Percentiles rank a stretch among this genome's conserved stretches.
phyloP scores from a whole-genome alignment of 2,329 filamentous ascomycete genomes.

The Periconia digitata region DNA sequence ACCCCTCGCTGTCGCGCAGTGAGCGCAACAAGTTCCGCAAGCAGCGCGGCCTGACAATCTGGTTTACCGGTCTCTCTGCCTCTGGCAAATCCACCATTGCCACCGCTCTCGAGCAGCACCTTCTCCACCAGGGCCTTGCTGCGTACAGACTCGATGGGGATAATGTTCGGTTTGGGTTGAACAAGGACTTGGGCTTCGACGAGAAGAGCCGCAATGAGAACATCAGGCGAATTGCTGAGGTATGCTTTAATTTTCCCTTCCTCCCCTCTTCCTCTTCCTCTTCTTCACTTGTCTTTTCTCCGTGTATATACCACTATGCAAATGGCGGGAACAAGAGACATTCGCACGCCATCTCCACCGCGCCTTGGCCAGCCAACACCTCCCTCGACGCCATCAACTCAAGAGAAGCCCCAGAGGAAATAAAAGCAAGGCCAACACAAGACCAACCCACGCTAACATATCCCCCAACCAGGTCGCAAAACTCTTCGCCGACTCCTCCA shows the following conservation, averaged over 20 bases:
- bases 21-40: slow-evolving; percentile 75
- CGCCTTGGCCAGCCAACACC: slow-evolving; percentile 4
- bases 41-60: slow-evolving; percentile 91
- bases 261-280: no score
- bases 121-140: slow-evolving; percentile 78
- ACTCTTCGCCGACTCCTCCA: slow-evolving; percentile 88
- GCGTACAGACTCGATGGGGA: slow-evolving; percentile 97
- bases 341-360: slow-evolving; percentile 18
- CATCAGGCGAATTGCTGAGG: slow-evolving; percentile 91
- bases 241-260: slow-evolving; percentile 22
- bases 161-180: slow-evolving; percentile 96
- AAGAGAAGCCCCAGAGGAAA: not conserved
- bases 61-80: slow-evolving; percentile 95
- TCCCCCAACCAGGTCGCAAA: slow-evolving; percentile 72
- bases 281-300: no score
- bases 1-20: slow-evolving; percentile 74
- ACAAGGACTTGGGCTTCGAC: slow-evolving; percentile 95
- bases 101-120: slow-evolving; percentile 93
- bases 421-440: slow-evolving; percentile 2
- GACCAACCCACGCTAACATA: not conserved
- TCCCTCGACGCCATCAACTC: no score
- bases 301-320: not conserved
- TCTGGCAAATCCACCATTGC: slow-evolving; percentile 98
- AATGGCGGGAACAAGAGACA: slow-evolving; percentile 9
- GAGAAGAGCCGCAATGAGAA: slow-evolving; percentile 96